phyloP scores from a whole-genome alignment of 2,329 filamentous ascomycete species.

The Bipolaris gigantea region DNA sequence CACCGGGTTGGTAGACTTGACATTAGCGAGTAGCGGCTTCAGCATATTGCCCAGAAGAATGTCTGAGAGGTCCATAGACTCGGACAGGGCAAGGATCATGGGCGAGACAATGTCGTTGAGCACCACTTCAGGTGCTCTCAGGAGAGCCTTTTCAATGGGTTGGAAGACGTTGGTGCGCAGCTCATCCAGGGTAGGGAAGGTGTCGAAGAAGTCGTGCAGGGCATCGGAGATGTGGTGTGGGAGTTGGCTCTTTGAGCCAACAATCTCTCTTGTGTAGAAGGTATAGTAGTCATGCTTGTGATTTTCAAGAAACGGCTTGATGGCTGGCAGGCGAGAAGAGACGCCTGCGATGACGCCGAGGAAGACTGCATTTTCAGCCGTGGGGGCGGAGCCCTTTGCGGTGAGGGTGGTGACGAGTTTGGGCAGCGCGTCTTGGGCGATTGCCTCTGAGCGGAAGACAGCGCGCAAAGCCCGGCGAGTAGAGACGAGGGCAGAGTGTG shows the following conservation, averaged over 20 bases:
- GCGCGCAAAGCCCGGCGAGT: slow-evolving; percentile 79
- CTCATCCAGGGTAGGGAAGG: slow-evolving; percentile 74
- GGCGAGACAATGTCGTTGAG: slow-evolving; percentile 76
- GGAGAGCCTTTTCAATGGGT: slow-evolving; percentile 81
- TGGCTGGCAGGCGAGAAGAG: slow-evolving; percentile 68
- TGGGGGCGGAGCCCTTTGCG: slow-evolving; percentile 65
- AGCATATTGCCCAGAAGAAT: slow-evolving; percentile 71
- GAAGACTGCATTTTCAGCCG: slow-evolving; percentile 72
- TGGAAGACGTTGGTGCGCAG: slow-evolving; percentile 75
- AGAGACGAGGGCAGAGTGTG: slow-evolving; percentile 72
- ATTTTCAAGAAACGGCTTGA: slow-evolving; percentile 63
- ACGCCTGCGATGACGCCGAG: slow-evolving; percentile 88
- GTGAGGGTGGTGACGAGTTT: slow-evolving; percentile 69
- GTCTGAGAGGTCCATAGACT: slow-evolving; percentile 74
- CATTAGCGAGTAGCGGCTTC: slow-evolving; percentile 84
- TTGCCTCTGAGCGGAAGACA: slow-evolving; percentile 63
- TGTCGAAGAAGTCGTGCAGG: slow-evolving; percentile 78
- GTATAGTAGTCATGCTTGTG: slow-evolving; percentile 73
- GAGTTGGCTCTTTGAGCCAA: slow-evolving; percentile 74
- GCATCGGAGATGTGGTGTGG: slow-evolving; percentile 72
- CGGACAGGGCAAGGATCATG: slow-evolving; percentile 70
- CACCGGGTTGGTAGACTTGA: slow-evolving; percentile 82
- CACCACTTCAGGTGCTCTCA: slow-evolving; percentile 88
- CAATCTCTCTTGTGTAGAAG: slow-evolving; percentile 83
- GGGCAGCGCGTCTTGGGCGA: slow-evolving; percentile 63